phyloP scores from a whole-genome alignment of 805 yeast genomes.

The Saturnispora silvae region DNA sequence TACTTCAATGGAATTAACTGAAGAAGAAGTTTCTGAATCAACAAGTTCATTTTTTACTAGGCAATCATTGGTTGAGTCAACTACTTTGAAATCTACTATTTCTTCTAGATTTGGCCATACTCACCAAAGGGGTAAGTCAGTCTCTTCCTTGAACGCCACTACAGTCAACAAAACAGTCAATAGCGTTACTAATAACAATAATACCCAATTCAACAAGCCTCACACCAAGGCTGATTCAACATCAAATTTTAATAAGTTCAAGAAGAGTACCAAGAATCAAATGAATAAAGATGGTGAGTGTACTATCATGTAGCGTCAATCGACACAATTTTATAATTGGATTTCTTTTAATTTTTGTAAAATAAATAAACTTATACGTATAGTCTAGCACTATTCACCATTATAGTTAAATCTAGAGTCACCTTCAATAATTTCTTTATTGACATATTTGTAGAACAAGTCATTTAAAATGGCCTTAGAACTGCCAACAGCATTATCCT shows the following conservation, averaged over 20 bases:
- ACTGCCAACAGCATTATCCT: conserved; percentile 3
- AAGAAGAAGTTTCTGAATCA: conserved; percentile 6
- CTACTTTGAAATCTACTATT: not conserved
- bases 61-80: conserved; percentile 1
- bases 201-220: not conserved
- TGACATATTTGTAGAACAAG: conserved; percentile 11
- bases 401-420: conserved; percentile 1
- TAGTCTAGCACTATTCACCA: not conserved
- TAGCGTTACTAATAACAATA: not conserved
- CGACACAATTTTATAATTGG: not conserved
- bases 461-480: conserved; percentile 8
- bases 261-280: conserved; percentile 6
- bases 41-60: conserved; percentile 3
- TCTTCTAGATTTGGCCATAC: conserved; percentile 3
- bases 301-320: conserved; percentile 25
- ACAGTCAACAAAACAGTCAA: not conserved
- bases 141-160: not conserved
- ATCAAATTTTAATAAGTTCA: conserved; percentile 5
- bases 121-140: not conserved
- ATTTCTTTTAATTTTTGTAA: not conserved
- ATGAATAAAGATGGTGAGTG: conserved; percentile 20
- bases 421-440: conserved; percentile 8
- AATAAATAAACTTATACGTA: not conserved
- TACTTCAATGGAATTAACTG: conserved; percentile 1
- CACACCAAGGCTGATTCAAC: no score